Conservation (phyloP, 495 filamentous ascomycete species). For the Aspergillus panamensis region DNA sequence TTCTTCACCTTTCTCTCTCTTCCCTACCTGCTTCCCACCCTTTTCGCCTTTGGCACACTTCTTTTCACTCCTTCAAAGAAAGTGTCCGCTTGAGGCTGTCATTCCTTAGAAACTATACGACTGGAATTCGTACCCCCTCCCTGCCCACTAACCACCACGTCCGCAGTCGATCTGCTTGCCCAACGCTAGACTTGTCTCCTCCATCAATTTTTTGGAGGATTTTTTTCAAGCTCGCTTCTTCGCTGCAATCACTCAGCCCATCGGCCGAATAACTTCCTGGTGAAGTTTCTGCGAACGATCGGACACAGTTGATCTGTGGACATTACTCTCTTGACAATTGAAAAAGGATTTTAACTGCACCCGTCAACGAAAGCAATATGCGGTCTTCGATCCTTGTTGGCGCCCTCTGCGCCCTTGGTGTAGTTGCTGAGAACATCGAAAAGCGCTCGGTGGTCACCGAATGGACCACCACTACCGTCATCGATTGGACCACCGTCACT, state of each 20-base stretch:
- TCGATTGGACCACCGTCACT: slow-evolving; percentile 54
- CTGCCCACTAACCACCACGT: slow-evolving; percentile 13
- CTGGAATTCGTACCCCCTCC: slow-evolving; percentile 22
- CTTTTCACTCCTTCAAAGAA: slow-evolving; percentile 37
- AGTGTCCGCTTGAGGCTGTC: slow-evolving; percentile 35
- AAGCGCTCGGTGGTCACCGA: slow-evolving; percentile 54
- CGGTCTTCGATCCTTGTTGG: slow-evolving; percentile 61
- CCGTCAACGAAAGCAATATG: slow-evolving; percentile 50
- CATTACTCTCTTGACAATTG: slow-evolving; percentile 15
- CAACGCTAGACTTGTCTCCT: slow-evolving; percentile 6
- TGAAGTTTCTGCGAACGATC: slow-evolving; percentile 31
- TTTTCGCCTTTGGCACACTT: slow-evolving; percentile 27
- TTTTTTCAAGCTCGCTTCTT: slow-evolving; percentile 10
- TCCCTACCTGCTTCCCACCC: slow-evolving; percentile 22
- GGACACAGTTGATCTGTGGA: slow-evolving; percentile 31
- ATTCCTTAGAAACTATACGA: slow-evolving; percentile 32
- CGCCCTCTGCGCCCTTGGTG: slow-evolving; percentile 59
- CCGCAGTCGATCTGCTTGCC: slow-evolving; percentile 42
- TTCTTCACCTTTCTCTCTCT: slow-evolving; percentile 20
- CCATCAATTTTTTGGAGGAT: slow-evolving; percentile 3
- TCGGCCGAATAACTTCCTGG: slow-evolving; percentile 38
- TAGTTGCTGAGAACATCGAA: slow-evolving; percentile 42
- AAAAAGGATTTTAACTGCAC: slow-evolving; percentile 9
- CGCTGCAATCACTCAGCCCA: slow-evolving; percentile 11
- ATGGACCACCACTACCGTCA: slow-evolving; percentile 54